Percentiles rank a stretch among this genome's conserved stretches.
These are phyloP conservation scores for Collariella sp. DNA, from an alignment of 495 filamentous ascomycete genomes.

Conservation along the genomic window DNA sequence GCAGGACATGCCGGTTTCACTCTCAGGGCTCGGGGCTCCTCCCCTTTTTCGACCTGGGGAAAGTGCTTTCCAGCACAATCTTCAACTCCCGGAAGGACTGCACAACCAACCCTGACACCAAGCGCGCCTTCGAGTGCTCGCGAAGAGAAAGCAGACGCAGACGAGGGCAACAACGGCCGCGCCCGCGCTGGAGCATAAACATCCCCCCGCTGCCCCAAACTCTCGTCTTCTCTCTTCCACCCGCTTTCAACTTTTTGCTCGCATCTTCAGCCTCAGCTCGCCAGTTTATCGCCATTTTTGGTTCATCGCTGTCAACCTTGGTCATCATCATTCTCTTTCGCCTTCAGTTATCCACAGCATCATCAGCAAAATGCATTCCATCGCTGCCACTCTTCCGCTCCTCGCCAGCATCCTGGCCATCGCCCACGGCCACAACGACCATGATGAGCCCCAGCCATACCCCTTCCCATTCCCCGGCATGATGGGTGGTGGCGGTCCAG, in stretches of 20 bases:
- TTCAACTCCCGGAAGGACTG: not conserved
- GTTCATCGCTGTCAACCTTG: not conserved
- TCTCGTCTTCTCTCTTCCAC: not conserved
- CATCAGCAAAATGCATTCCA: slow-evolving; percentile 5
- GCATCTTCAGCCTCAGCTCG: slow-evolving; percentile 1
- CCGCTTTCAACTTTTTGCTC: not conserved
- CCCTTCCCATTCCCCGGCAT: not conserved
- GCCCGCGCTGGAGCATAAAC: not conserved
- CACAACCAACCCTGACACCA: no score
- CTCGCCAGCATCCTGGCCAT: slow-evolving; percentile 4
- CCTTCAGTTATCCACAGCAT: not conserved
- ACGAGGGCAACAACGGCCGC: not conserved
- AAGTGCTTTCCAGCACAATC: not conserved
- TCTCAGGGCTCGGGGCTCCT: no score
- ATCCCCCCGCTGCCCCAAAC: no score
- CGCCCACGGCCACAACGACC: not conserved
- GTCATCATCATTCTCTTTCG: not conserved
- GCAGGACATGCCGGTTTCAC: no score
- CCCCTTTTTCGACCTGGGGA: no score
- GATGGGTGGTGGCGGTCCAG: no score
- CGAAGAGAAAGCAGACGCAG: not conserved
- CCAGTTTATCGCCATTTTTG: not conserved
- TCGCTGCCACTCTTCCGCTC: not conserved
- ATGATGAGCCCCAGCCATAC: no score
- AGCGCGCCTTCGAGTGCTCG: no score